phyloP scores from a whole-genome alignment of 2,329 filamentous ascomycete species.

The Aspergillus pseudoglaucus region DNA sequence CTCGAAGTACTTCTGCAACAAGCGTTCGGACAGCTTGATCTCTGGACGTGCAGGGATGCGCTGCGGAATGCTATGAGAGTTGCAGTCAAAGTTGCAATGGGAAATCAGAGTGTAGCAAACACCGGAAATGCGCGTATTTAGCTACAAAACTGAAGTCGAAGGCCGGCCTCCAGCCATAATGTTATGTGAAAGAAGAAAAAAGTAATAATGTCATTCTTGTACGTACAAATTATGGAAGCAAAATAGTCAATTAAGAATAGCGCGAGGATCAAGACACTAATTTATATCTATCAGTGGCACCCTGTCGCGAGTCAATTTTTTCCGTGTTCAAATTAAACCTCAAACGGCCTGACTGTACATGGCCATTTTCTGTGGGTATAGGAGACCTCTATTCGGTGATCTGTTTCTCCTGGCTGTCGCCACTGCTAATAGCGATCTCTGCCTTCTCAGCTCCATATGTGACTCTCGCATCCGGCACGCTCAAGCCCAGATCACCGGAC shows the following conservation, averaged over 20 bases:
- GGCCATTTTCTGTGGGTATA: not conserved
- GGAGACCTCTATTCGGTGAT: not conserved
- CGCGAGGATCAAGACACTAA: not conserved
- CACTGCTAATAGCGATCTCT: slow-evolving; percentile 15
- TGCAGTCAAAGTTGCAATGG: not conserved
- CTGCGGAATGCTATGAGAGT: not conserved
- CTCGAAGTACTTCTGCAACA: slow-evolving; percentile 20
- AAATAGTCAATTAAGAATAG: not conserved
- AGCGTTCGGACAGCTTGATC: slow-evolving; percentile 18
- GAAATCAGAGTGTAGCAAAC: not conserved
- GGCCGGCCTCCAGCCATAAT: not conserved
- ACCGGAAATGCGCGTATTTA: not conserved
- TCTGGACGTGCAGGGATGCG: slow-evolving; percentile 12
- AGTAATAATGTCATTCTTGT: not conserved
- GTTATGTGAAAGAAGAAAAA: not conserved
- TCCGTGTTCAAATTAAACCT: not conserved
- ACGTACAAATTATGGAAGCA: not conserved
- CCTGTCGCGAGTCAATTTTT: not conserved
- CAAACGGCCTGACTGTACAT: not conserved
- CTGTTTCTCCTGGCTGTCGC: slow-evolving; percentile 9
- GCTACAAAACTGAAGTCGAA: not conserved
- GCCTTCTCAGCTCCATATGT: slow-evolving; percentile 10
- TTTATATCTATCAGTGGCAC: not conserved
- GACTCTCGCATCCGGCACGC: slow-evolving; percentile 19
- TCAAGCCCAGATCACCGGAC: slow-evolving; percentile 23